These are phyloP conservation scores for Staphylotrichum longicolle DNA, from an alignment of 495 filamentous ascomycete species.

Conservation along the genomic window DNA sequence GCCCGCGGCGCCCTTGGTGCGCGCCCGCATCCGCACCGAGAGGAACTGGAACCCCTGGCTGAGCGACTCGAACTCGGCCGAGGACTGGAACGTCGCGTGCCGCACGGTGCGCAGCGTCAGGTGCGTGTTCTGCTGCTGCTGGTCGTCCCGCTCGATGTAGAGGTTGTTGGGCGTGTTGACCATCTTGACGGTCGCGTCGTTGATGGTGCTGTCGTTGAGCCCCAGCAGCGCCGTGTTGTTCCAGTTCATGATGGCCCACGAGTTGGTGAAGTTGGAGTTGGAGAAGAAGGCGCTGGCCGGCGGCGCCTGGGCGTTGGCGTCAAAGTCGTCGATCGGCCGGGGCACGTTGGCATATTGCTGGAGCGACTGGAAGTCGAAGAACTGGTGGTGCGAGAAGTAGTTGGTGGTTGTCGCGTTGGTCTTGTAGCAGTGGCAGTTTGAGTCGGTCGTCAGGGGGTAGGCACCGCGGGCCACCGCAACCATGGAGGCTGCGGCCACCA, in stretches of 20 bases:
- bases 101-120: slow-evolving; percentile 63
- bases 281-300: slow-evolving; percentile 42
- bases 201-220: slow-evolving; percentile 32
- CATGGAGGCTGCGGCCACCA: slow-evolving; percentile 23
- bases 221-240: slow-evolving; percentile 38
- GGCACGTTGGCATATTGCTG: slow-evolving; percentile 33
- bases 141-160: slow-evolving; percentile 48
- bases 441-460: slow-evolving; percentile 43
- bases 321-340: slow-evolving; percentile 25
- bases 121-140: slow-evolving; percentile 44
- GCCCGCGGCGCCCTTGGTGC: slow-evolving; percentile 52
- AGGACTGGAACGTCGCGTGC: slow-evolving; percentile 53
- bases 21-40: slow-evolving; percentile 60
- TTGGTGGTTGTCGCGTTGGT: slow-evolving; percentile 47
- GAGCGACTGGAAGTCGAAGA: slow-evolving; percentile 65
- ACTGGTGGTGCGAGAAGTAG: slow-evolving; percentile 63
- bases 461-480: slow-evolving; percentile 20
- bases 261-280: slow-evolving; percentile 40
- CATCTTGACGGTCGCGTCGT: slow-evolving; percentile 49
- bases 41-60: slow-evolving; percentile 56
- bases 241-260: slow-evolving; percentile 64
- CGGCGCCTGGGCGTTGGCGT: slow-evolving; percentile 31
- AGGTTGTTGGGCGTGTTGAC: slow-evolving; percentile 63
- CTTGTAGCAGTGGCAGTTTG: slow-evolving; percentile 48
- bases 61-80: slow-evolving; percentile 62